Percentiles rank a stretch among this genome's conserved stretches.
phyloP scores from a whole-genome alignment of 139 green algal species.

The Asterochloris erici region DNA sequence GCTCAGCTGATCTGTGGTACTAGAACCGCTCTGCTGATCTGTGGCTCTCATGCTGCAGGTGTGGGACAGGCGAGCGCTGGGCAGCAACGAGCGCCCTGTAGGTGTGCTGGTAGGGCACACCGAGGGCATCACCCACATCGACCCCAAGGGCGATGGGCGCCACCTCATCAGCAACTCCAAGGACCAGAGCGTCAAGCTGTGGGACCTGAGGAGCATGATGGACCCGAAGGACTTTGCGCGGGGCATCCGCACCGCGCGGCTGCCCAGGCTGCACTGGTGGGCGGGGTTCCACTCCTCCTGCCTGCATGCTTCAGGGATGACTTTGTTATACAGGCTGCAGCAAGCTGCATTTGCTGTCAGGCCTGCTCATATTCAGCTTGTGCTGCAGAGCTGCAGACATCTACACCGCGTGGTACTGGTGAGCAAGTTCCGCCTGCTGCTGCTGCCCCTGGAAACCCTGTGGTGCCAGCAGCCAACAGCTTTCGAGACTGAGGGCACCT shows the following conservation, averaged over 20 bases:
- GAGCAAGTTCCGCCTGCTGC: too few relatives aligned
- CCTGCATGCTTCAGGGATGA: too few relatives aligned
- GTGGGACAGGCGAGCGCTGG: constrained; percentile 73
- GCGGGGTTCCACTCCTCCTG: neutral
- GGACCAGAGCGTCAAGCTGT: constrained; percentile 94
- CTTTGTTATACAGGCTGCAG: too few relatives aligned
- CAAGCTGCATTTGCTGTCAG: too few relatives aligned
- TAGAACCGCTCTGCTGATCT: neutral
- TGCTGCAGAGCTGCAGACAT: too few relatives aligned
- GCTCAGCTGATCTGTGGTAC: neutral
- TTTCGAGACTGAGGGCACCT: too few relatives aligned
- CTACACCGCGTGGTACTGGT: too few relatives aligned
- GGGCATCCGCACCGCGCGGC: too few relatives aligned
- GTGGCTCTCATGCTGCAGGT: constrained; percentile 27
- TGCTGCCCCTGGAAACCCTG: too few relatives aligned
- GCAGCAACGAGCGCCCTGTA: constrained; percentile 22
- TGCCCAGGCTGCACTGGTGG: neutral
- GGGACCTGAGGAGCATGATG: constrained; percentile 72
- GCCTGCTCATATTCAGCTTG: too few relatives aligned
- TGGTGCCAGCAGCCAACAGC: too few relatives aligned
- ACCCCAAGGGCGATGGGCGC: constrained; percentile 59
- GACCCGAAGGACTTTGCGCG: too few relatives aligned
- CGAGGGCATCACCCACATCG: constrained; percentile 89
- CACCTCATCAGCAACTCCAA: constrained; percentile 91
- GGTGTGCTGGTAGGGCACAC: constrained; percentile 88